Conservation (phyloP, 169 alveolate species). For the Plasmodium inui region DNA sequence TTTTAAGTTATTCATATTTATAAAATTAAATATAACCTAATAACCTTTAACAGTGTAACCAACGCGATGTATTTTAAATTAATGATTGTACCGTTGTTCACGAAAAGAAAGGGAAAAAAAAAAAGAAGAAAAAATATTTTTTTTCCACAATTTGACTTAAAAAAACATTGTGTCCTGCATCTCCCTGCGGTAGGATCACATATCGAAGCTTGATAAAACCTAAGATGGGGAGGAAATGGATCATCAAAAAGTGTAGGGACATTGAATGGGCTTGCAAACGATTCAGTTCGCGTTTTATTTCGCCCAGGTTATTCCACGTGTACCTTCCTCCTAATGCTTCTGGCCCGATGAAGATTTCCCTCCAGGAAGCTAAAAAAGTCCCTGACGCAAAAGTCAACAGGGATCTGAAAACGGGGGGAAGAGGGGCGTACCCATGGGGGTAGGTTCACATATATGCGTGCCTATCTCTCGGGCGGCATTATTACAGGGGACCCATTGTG, state of each 20-base stretch:
- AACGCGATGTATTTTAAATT: constrained; percentile 11
- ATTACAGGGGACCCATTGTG: background rate
- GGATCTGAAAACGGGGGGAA: constrained; percentile 21
- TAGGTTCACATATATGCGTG: constrained; percentile 8
- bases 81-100: background rate
- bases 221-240: background rate
- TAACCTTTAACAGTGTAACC: background rate
- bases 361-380: constrained; percentile 51
- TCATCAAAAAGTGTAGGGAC: background rate
- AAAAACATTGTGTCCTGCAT: background rate
- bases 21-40: constrained; percentile 22
- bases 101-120: background rate
- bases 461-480: background rate
- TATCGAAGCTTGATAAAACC: constrained; percentile 36
- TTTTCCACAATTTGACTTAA: background rate
- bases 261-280: background rate
- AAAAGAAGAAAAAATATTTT: background rate
- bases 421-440: background rate
- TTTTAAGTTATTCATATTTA: constrained; percentile 9
- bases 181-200: background rate
- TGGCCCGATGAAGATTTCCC: constrained; percentile 33
- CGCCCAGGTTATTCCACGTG: background rate
- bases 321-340: constrained; percentile 57
- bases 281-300: background rate
- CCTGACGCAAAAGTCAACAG: constrained; percentile 52